These are phyloP conservation scores for Penicillium canariense DNA, from an alignment of 495 filamentous ascomycete genomes.

Conservation along the genomic window DNA sequence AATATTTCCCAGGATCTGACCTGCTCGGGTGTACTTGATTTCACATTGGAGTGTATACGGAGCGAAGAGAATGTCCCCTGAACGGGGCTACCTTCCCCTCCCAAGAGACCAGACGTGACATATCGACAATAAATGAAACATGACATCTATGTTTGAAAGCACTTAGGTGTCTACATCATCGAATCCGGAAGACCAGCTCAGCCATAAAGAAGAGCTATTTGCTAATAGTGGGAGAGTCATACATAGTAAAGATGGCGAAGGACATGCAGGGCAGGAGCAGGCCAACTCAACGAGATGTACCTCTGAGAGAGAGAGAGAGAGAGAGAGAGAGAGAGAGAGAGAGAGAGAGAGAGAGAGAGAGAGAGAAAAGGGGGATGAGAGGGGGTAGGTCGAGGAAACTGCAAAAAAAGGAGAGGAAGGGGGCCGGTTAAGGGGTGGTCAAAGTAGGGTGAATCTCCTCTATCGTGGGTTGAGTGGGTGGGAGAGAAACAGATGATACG, in stretches of 20 bases:
- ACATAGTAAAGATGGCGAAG: not conserved
- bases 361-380: not conserved
- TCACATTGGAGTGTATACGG: no score
- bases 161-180: not conserved
- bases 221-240: not conserved
- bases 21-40: no score
- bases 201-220: not conserved
- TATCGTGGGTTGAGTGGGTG: not conserved
- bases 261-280: not conserved
- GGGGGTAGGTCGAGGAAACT: slow-evolving; percentile 1
- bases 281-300: not conserved
- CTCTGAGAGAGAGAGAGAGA: not conserved
- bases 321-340: not conserved
- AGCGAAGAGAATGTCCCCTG: no score
- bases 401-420: slow-evolving; percentile 6
- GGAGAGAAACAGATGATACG: not conserved
- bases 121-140: no score
- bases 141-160: no score
- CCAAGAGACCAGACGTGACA: no score
- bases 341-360: no score
- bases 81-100: no score
- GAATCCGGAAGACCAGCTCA: not conserved
- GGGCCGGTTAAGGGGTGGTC: no score
- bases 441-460: not conserved
- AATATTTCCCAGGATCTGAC: no score